A percentile compares a stretch with the other conserved stretches of the same genome.
phyloP scores from a whole-genome alignment of 2,329 filamentous ascomycete species.

The Cladophialophora exuberans region DNA sequence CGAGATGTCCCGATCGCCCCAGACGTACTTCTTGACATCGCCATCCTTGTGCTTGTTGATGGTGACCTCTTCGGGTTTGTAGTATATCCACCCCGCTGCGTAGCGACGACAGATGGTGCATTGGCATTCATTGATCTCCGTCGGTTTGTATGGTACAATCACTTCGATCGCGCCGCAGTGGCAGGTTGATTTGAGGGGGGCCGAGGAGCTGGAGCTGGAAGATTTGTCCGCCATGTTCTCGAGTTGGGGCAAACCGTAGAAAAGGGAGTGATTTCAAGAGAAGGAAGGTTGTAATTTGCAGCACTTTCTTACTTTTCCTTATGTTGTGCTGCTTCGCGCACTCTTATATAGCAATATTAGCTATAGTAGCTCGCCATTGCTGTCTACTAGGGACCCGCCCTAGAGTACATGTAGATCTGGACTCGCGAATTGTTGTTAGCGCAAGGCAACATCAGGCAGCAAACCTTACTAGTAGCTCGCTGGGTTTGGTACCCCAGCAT shows the following conservation, averaged over 20 bases:
- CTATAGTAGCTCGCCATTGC: not conserved
- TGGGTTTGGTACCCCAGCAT: too few species aligned
- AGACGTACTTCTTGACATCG: conserved; percentile 19
- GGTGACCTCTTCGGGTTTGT: conserved; percentile 34
- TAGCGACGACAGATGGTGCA: conserved; percentile 39
- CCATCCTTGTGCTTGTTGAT: conserved; percentile 25
- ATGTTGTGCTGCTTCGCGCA: conserved; percentile 1
- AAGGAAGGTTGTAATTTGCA: not conserved
- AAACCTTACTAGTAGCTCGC: too few species aligned
- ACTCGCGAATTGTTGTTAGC: conserved; percentile 8
- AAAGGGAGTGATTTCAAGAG: not conserved
- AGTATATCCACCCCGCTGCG: conserved; percentile 39
- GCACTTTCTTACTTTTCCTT: conserved; percentile 1
- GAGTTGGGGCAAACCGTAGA: conserved; percentile 5
- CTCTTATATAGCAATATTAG: conserved; percentile 3
- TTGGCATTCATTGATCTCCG: conserved; percentile 34
- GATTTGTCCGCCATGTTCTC: conserved; percentile 3
- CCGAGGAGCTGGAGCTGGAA: too few species aligned
- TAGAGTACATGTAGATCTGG: too few species aligned
- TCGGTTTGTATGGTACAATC: conserved; percentile 33
- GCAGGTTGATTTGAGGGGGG: conserved; percentile 28
- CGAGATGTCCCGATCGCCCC: conserved; percentile 23
- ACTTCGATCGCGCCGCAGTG: conserved; percentile 36
- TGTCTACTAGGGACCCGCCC: not conserved
- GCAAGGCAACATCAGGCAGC: conserved; percentile 6